Base-by-base conservation (phyloP, 106 monocot genomes). In the Dactylorhiza incarnata region DNA sequence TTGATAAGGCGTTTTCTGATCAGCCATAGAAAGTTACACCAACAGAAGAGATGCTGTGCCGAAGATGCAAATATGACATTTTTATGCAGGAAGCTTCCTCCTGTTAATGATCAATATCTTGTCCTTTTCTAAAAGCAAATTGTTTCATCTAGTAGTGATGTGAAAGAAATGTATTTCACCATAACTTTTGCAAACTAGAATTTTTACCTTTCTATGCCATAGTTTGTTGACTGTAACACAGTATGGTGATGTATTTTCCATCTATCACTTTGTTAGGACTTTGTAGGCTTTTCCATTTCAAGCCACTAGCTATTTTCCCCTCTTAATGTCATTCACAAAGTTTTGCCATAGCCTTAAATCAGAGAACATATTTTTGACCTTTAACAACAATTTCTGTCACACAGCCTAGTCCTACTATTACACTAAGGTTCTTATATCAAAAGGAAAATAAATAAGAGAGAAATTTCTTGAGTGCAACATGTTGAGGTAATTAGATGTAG, bases 101-200 rank as follows among this genome's bases (percentile, higher is more conserved):
- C 6, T 68, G 68, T 68, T 68, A 68, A 68, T 43, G 15, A 68
- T 68, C 44, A 68, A 9, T 45, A 16, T 68, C 17, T 68, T 44
- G 45, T 45, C 6, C 45, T 16, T 68, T 7, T 14, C 4, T 67
- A 13, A 13, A 29, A 0, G 14, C 24, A 59, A 4, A 5, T 59
- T 19, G 5, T 20, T 59, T 59, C 22, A n/a, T 59, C 59, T 14
- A 59, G 20, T 7, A 59, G 17, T 59, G 5, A 59, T 59, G 59
- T 59, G 59, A 59, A 59, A 22, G 59, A 22, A 63, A 63, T 63
- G 22, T 2, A 6, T 63, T 68, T 11, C 7, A 7, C 45, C 16
- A 15, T 63, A 25, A 63, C 25, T 63, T 11, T 4, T 11, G 10
- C 8, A 24, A 61, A 63, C 25, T 63, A 3, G 7, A 63, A 63